Evolutionary conservation across 495 filamentous ascomycete species (phyloP).

Genomic region (Hypoxylon cercidicola): DNA sequence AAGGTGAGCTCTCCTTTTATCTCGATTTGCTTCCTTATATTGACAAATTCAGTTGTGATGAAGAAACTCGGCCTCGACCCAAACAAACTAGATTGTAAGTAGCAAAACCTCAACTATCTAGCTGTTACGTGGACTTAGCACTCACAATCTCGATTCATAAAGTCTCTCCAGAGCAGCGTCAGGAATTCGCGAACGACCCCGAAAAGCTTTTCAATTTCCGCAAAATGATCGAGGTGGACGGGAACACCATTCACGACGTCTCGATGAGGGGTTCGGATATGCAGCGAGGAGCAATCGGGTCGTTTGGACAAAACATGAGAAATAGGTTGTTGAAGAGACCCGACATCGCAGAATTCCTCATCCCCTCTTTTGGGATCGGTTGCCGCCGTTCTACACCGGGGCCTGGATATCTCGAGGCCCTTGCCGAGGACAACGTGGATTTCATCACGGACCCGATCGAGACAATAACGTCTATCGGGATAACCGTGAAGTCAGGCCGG

Average conservation of each 20-base stretch:
- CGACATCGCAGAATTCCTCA: constrained; percentile 49
- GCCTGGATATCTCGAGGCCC: constrained; percentile 75
- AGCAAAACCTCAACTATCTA: background rate
- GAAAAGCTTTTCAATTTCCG: constrained; percentile 48
- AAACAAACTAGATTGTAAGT: constrained; percentile 49
- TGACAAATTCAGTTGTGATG: constrained; percentile 46
- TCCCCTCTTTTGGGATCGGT: constrained; percentile 72
- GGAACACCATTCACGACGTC: constrained; percentile 51
- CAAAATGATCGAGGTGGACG: constrained; percentile 53
- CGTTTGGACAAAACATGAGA: constrained; percentile 48
- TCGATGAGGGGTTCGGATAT: constrained; percentile 48
- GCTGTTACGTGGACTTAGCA: background rate
- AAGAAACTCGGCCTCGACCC: constrained; percentile 52
- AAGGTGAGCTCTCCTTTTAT: constrained; percentile 40
- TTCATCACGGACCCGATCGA: constrained; percentile 66
- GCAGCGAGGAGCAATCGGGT: constrained; percentile 39
- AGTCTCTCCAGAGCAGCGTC: constrained; percentile 52
- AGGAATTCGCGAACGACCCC: constrained; percentile 46
- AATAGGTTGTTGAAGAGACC: constrained; percentile 47
- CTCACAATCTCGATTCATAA: background rate
- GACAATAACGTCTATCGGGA: constrained; percentile 61
- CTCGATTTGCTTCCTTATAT: background rate
- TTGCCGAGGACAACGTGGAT: constrained; percentile 69
- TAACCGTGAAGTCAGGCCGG: constrained; percentile 59
- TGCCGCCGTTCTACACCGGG: constrained; percentile 80